phyloP scores from a whole-genome alignment of 768 basidiomycete genomes.

The Wakefieldia striispora region DNA sequence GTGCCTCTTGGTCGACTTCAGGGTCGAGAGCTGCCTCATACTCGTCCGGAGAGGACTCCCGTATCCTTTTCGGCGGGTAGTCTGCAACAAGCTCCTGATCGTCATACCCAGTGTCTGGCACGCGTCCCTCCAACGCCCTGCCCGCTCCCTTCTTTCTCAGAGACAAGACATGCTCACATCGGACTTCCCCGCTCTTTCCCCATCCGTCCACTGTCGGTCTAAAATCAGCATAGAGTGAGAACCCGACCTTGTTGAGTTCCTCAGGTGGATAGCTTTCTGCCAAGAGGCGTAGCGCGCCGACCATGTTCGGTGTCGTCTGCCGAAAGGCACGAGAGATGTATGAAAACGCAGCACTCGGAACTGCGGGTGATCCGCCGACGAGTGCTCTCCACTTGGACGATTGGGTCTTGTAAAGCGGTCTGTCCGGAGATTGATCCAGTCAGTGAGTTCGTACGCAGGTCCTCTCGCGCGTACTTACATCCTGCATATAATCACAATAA shows the following conservation, averaged over 20 bases:
- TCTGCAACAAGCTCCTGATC: conserved; percentile 4
- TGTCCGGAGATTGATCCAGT: conserved; percentile 28
- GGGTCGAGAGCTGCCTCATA: conserved; percentile 48
- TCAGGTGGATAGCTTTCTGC: conserved; percentile 55
- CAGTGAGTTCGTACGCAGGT: not conserved
- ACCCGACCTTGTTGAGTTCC: conserved; percentile 67
- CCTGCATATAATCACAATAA: conserved; percentile 18
- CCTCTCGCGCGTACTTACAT: conserved; percentile 35
- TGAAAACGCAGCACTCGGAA: conserved; percentile 72
- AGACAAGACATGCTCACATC: conserved; percentile 64
- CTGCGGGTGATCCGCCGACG: conserved; percentile 61
- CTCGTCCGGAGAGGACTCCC: conserved; percentile 44
- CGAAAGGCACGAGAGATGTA: conserved; percentile 81
- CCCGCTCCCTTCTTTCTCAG: conserved; percentile 40
- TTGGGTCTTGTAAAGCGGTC: conserved; percentile 77
- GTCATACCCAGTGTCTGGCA: not conserved
- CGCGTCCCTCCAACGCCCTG: conserved; percentile 12
- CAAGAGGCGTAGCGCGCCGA: conserved; percentile 74
- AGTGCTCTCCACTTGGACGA: conserved; percentile 80
- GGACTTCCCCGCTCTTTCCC: conserved; percentile 79
- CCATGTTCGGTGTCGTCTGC: conserved; percentile 72
- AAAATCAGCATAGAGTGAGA: conserved; percentile 82
- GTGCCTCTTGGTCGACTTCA: conserved; percentile 45
- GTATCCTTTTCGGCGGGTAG: conserved; percentile 39
- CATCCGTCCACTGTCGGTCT: conserved; percentile 79